Base-by-base conservation (phyloP, 371 early-diverging fungal genomes). In the Mucor ambiguus region DNA sequence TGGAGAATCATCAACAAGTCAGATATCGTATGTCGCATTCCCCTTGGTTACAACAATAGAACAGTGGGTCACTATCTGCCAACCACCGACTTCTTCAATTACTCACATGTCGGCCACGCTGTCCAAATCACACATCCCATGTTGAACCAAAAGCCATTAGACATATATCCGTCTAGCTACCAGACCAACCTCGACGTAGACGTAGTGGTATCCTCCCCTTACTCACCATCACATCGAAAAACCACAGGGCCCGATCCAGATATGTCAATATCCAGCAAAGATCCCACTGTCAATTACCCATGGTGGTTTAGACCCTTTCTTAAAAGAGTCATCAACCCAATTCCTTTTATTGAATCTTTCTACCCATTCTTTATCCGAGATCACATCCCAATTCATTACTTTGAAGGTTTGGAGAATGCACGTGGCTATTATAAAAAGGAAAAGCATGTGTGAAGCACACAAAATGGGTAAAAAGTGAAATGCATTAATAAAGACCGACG, bases 31-130 rank as follows among this genome's bases (percentile, higher is more conserved):
- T 67, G 70, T 41, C 52, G 68, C 14, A 10, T 79, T 0, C 82
- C 79, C 11, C 74, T 71, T 37, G 78, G 74, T 1, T 72, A 73
- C 35, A 67, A 81, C 28, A 64, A 65, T 35, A 66, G 58, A 18
- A 70, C 60, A 0, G 41, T 77, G 24, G 69, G 73, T 6, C 49
- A 73, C 24, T 71, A 67, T 56, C 41, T 67, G 8, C 62, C 71
- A 16, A 60, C 59, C 8, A 67, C 69, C 4, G 68, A 78, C 58
- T 69, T 79, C n/a, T 77, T 79, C 49, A 77, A 79, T 62, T 79
- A 74, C 41, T 68, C 73, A n/a, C 81, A 81, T 69, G 58, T 81
- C 24, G 81, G 81, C 1, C 73, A 77, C 32, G 78, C 70, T n/a
- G 68, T 78, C 12, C 69, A 73, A 32, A 66, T 81, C 26, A 72